A percentile compares a stretch with the other conserved stretches of the same genome.
Conservation (phyloP, 352 stramenopile genomes). For the Phytopythium delawarense region DNA sequence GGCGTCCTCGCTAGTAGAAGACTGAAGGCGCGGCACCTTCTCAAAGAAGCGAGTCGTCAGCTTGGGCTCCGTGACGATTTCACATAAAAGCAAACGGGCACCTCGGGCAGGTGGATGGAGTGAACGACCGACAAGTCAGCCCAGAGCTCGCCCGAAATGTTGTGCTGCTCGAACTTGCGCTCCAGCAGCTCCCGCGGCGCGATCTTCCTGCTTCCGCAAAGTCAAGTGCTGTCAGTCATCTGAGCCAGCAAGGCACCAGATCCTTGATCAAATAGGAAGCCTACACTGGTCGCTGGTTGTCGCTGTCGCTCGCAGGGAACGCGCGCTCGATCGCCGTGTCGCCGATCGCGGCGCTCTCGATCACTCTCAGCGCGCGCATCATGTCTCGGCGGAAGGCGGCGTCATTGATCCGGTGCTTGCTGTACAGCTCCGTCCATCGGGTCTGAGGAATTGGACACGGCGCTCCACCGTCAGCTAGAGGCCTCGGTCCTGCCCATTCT, state of each 20-base stretch:
- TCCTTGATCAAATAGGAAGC: not conserved
- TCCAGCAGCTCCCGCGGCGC: slow-evolving; percentile 28
- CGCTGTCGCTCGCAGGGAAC: slow-evolving; percentile 17
- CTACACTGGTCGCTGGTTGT: not conserved
- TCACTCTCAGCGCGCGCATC: slow-evolving; percentile 44
- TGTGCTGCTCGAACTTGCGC: slow-evolving; percentile 17
- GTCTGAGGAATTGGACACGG: slow-evolving; percentile 17
- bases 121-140: slow-evolving; percentile 27
- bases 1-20: not conserved
- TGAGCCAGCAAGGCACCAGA: not conserved
- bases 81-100: not conserved
- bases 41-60: not conserved
- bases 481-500: not conserved
- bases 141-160: slow-evolving; percentile 23
- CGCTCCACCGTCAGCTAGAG: not conserved
- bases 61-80: too few relatives aligned
- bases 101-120: slow-evolving; percentile 15
- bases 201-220: slow-evolving; percentile 11
- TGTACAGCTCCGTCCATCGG: slow-evolving; percentile 49
- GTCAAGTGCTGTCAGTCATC: not conserved
- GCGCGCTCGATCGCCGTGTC: slow-evolving; percentile 48
- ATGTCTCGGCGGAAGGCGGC: slow-evolving; percentile 64
- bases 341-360: slow-evolving; percentile 49
- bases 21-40: not conserved
- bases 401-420: slow-evolving; percentile 32